Conservation (phyloP, 1,139 yeast species). For the Hemisphaericaspora xylofermentans region DNA sequence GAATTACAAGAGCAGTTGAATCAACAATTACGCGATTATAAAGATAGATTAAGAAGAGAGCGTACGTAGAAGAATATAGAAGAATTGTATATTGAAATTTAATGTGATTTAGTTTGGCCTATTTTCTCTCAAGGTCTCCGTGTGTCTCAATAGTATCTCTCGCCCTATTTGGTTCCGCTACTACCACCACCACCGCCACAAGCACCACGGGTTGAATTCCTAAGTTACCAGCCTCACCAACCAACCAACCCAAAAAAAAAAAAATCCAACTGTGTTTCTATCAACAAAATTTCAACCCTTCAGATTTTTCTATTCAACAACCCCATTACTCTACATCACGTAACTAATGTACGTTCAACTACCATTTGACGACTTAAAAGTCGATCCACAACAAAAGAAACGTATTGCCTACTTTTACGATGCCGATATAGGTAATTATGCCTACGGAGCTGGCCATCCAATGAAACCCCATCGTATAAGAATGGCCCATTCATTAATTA, state of each 20-base stretch:
- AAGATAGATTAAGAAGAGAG: conserved; percentile 22
- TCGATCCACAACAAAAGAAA: conserved; percentile 41
- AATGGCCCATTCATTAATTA: conserved; percentile 95
- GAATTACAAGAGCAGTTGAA: conserved; percentile 49
- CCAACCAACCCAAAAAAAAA: conserved; percentile 1
- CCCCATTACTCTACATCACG: neutral
- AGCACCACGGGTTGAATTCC: too few species aligned
- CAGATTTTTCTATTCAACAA: neutral
- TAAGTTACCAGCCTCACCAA: neutral
- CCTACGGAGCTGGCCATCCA: conserved; percentile 98
- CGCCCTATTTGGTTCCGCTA: too few species aligned
- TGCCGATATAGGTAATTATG: conserved; percentile 94
- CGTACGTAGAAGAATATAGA: conserved; percentile 14
- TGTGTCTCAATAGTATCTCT: too few species aligned
- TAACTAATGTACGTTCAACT: conserved; percentile 36
- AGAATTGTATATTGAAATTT: too few species aligned
- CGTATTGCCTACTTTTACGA: conserved; percentile 50
- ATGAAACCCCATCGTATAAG: conserved; percentile 98
- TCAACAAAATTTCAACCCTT: conserved; percentile 1
- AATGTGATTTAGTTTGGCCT: too few species aligned
- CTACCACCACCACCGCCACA: too few species aligned
- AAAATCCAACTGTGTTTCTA: neutral
- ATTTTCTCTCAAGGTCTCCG: too few species aligned
- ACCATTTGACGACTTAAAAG: conserved; percentile 46
- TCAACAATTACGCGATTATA: conserved; percentile 38